Evolutionary conservation across 148 eudicot genomes (phyloP), one percentile per base, ranked within the genome.

Genomic region (Rhododendron simsii): DNA sequence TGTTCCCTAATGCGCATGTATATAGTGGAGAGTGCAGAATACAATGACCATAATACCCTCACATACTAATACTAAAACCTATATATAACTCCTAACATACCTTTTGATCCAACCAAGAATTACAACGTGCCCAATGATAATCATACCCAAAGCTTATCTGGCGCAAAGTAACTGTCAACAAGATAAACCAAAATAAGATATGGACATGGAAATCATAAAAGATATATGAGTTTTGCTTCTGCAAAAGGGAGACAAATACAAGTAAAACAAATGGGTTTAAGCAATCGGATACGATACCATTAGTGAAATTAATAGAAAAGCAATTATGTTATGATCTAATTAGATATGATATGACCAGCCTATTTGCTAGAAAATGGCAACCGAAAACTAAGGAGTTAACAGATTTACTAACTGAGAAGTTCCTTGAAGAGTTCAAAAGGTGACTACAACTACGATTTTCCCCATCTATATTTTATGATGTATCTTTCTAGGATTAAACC

Each of bases 81-180:
- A 65, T 65, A 45, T 45, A 65, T n/a, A 65, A 65, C 30, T 65
- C 73, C 33, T 65, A 65, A 65, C 33, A 65, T 65, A 96, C 98
- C 98, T 95, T 92, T 74, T 88, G 90, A 89, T 96, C 98, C 87
- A 96, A 91, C 55, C 82, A 91, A 87, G 91, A 80, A 80, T 76
- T 87, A 86, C 87, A 88, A 61, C 89, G 89, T 79, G 96, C 94
- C 98, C 95, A 96, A 83, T 95, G 98, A 87, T 93, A 96, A 88
- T 95, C 98, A 86, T 91, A 94, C 50, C 96, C 98, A 91, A 93
- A 96, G 92, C 98, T 96, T 88, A 96, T 91, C 94, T 93, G 94
- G 51, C 98, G 95, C 89, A 96, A 87, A 50, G 91, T 89, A 88
- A 96, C 98, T 96, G 90, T 85, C 28, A 80, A 78, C 51, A 81